Evolutionary conservation across 2,329 filamentous ascomycete genomes (phyloP), one percentile per base, ranked within the genome.

Genomic region (Phaeosphaeriaceae sp.): DNA sequence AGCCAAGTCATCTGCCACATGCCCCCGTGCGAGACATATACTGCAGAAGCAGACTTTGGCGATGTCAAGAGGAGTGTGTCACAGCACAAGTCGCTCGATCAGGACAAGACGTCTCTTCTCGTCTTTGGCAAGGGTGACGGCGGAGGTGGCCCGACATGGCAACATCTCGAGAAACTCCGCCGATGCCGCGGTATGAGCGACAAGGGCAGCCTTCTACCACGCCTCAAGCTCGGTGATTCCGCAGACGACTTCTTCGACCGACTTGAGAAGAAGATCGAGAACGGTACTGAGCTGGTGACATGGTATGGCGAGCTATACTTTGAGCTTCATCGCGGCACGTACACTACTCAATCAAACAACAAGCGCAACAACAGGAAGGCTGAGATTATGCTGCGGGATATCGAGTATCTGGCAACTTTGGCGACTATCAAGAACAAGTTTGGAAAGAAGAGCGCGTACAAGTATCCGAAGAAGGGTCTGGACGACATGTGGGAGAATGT

Each of bases 301-400:
- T 99, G 95, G 95, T 97, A 97, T 75, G 95, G 95, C 44, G 95
- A 99, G 80, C 85, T 99, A 9, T 99, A 99, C 80, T 97, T 99
- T 76, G 95, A 99, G 79, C 86, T 99, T 49, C 95, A 99, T 76
- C 91, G 95, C 59, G 95, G 95, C 53, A 98, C 94, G 13, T 98
- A 98, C 79, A 99, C 95, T 3, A 97, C 94, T 0, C 94, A 98
- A 77, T 91, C 93, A 58, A 97, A 97, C 80, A 99, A 97, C 83
- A 99, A 99, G 82, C 88, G 88, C 68, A 94, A 96, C 82, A 99
- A 98, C 76, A 87, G 95, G 54, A 90, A 89, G 73, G 85, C 92
- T 0, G 95, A 99, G 78, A 88, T 91, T 53, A 78, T 97, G 79
- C 84, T 99, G 53, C 90, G 93, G 48, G 92, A 97, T 63, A 84